Conservation (phyloP, 2,329 filamentous ascomycete genomes). For the Xylaria multiplex region DNA sequence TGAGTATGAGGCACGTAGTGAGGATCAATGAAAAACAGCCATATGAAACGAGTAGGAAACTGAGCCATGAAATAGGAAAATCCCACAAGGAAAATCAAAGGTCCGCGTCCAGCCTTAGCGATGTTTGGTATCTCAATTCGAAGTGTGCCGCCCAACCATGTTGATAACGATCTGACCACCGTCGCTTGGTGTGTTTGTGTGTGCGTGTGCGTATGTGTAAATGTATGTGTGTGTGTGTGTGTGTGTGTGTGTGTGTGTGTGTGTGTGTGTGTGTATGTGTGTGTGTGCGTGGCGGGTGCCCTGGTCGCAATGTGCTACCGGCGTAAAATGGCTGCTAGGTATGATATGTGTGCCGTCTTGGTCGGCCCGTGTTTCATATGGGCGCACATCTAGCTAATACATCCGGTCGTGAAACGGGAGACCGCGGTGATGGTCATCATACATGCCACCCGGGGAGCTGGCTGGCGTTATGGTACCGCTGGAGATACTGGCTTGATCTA, state of each 20-base stretch:
- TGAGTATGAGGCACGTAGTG: neutral
- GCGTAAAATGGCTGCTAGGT: slow-evolving; percentile 1
- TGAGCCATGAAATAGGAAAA: slow-evolving; percentile 28
- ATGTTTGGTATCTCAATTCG: slow-evolving; percentile 40
- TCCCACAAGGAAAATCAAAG: slow-evolving; percentile 33
- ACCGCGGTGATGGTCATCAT: slow-evolving; percentile 56
- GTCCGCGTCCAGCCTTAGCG: slow-evolving; percentile 28
- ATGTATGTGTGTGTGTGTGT: slow-evolving; percentile 25
- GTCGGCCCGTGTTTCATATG: slow-evolving; percentile 6
- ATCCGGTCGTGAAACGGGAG: slow-evolving; percentile 55
- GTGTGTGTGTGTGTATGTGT: slow-evolving; percentile 8
- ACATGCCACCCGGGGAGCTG: slow-evolving; percentile 52
- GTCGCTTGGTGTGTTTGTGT: slow-evolving; percentile 25
- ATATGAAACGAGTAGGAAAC: slow-evolving; percentile 31
- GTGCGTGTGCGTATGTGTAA: slow-evolving; percentile 19
- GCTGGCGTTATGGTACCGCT: slow-evolving; percentile 50
- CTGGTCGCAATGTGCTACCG: slow-evolving; percentile 17
- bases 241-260: slow-evolving; percentile 21
- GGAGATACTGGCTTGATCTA: slow-evolving; percentile 54
- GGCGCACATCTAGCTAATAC: slow-evolving; percentile 35
- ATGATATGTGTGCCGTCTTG: slow-evolving; percentile 1
- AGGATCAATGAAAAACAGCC: slow-evolving; percentile 14
- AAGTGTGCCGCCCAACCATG: slow-evolving; percentile 32
- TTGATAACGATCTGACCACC: slow-evolving; percentile 21
- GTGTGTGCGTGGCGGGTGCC: slow-evolving; percentile 18